These are phyloP conservation scores for Phalaenopsis equestris DNA, from an alignment of 106 monocot species.

Conservation along the genomic window DNA sequence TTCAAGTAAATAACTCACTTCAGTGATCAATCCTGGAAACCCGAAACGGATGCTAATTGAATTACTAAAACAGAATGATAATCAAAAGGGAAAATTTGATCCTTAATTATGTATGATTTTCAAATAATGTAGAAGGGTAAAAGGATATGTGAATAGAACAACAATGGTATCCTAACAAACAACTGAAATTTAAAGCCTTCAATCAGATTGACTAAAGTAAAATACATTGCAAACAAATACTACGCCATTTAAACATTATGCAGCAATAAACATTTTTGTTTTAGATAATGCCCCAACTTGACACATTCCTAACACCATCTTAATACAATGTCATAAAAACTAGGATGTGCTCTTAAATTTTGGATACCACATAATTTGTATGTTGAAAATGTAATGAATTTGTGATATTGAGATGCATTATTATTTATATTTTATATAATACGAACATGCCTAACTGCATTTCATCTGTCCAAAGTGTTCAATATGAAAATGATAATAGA, in stretches of 20 bases:
- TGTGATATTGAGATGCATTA: too few species aligned
- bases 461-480: background rate
- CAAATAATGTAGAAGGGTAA: background rate
- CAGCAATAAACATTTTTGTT: too few species aligned
- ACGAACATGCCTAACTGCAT: background rate
- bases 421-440: background rate
- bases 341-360: too few species aligned
- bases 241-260: too few species aligned
- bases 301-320: too few species aligned
- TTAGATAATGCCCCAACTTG: too few species aligned
- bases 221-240: background rate
- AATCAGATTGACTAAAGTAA: background rate
- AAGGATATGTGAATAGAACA: background rate
- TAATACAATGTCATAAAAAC: too few species aligned
- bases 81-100: background rate
- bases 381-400: too few species aligned
- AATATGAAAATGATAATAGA: conserved; percentile 3
- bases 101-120: background rate
- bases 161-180: background rate
- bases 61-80: background rate
- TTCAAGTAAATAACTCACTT: background rate
- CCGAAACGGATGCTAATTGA: background rate
- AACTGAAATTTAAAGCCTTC: background rate
- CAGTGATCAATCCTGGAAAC: background rate
- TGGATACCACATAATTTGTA: too few species aligned